A percentile compares a stretch with the other conserved stretches of the same genome.
Evolutionary conservation across 768 basidiomycete species (phyloP).

Genomic region (Calocera viscosa): DNA sequence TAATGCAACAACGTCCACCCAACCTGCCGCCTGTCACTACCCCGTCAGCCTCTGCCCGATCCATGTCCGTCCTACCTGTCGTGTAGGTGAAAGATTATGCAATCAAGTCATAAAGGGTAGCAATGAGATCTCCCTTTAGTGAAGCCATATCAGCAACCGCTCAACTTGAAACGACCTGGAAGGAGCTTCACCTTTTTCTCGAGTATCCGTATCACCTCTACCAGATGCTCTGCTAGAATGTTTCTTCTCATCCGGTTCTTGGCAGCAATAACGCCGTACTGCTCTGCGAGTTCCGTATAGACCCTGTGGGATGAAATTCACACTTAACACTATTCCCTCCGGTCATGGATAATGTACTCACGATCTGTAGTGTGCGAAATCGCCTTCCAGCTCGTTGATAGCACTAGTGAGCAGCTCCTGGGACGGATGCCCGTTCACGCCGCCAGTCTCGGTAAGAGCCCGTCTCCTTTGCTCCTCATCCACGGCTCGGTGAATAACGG

Average conservation of each 20-base stretch:
- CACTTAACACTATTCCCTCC: conserved; percentile 2
- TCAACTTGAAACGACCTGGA: neutral
- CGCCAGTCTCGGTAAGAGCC: conserved; percentile 13
- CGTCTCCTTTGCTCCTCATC: conserved; percentile 8
- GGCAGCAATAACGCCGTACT: conserved; percentile 83
- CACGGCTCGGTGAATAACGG: neutral
- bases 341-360: conserved; percentile 29
- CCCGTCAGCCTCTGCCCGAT: neutral
- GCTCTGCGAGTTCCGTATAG: conserved; percentile 80
- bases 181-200: conserved; percentile 64
- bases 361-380: conserved; percentile 92
- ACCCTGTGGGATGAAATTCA: conserved; percentile 40
- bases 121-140: conserved; percentile 78
- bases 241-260: conserved; percentile 70
- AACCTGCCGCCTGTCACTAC: neutral
- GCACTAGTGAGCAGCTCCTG: conserved; percentile 80
- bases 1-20: neutral
- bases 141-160: neutral
- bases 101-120: conserved; percentile 66
- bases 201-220: conserved; percentile 80
- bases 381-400: conserved; percentile 80
- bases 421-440: conserved; percentile 44
- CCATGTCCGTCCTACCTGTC: neutral
- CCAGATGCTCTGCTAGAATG: conserved; percentile 75
- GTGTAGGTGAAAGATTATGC: neutral